phyloP scores from a whole-genome alignment of 768 basidiomycete genomes.

The Porphyrellus cyaneotinctus region DNA sequence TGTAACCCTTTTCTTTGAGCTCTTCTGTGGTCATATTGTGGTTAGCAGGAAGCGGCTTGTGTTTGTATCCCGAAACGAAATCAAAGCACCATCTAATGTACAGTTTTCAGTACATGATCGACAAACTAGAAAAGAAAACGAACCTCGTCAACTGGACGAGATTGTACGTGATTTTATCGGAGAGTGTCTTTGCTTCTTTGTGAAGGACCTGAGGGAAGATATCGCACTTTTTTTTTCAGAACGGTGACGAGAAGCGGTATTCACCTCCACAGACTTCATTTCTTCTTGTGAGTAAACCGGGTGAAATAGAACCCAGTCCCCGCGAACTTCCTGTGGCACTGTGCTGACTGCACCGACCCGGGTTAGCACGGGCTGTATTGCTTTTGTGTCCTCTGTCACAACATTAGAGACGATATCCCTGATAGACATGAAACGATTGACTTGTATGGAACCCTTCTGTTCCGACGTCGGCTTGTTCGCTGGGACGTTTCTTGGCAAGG shows the following conservation, averaged over 20 bases:
- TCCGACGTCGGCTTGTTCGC: conserved; percentile 24
- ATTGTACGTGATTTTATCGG: conserved; percentile 68
- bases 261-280: conserved; percentile 66
- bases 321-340: conserved; percentile 51
- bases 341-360: conserved; percentile 47
- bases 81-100: conserved; percentile 65
- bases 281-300: conserved; percentile 83
- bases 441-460: conserved; percentile 36
- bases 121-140: conserved; percentile 7
- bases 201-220: conserved; percentile 57
- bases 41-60: conserved; percentile 57
- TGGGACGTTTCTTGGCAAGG: conserved; percentile 20
- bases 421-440: conserved; percentile 5
- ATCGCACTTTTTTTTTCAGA: neutral
- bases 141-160: conserved; percentile 58
- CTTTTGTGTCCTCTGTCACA: conserved; percentile 25
- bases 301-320: conserved; percentile 91
- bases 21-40: conserved; percentile 67
- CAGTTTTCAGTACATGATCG: conserved; percentile 1
- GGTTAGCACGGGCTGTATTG: conserved; percentile 13
- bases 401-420: neutral
- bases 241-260: conserved; percentile 1
- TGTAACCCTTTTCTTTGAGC: conserved; percentile 67
- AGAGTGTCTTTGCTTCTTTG: conserved; percentile 54
- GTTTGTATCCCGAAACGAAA: conserved; percentile 80